Base-by-base conservation (phyloP, 805 yeast genomes). In the Kodamaea lidongshanica region DNA sequence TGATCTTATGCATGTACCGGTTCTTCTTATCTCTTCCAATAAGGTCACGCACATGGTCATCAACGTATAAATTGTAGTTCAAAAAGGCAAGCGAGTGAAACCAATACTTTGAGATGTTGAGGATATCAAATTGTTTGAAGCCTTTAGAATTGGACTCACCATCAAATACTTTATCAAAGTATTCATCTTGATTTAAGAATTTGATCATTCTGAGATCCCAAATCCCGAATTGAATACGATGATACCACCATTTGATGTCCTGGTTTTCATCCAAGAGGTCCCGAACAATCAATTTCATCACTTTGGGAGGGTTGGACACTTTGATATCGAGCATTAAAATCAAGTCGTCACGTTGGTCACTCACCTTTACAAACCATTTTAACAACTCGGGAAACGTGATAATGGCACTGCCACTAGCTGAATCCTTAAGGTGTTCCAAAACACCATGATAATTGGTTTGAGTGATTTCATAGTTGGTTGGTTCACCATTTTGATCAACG, bases 301-400 rank as follows among this genome's bases (percentile, higher is more conserved):
- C 28, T 25, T 43, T 50, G 12, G 63, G 48, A n/a, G 64, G 64
- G 35, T 64, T 64, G n/a, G 48, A 46, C 15, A 50, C 39, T 37
- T 64, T 64, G 39, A 64, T 52, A 37, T 64, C 70, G 31, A 64
- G 52, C 60, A 58, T 55, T 29, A 64, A 40, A 27, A 48, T 47
- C 37, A 44, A 48, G 18, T 32, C 32, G 16, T 39, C 34, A n/a
- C 48, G 30, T 6, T 32, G 35, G 6, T 45, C 49, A 13, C 47
- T 43, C 28, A 49, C 45, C 5, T 37, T 27, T 8, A 39, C 41
- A 38, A 52, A 60, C 65, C 65, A 61, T 5, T 35, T 23, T n/a
- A 64, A 44, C 9, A 61, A 42, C 7, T 54, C 50, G 18, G 35
- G 42, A 33, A 64, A 62, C 1, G 55, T 50, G 32, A 59, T 32